Percentiles rank a stretch among this genome's conserved stretches.
phyloP scores from a whole-genome alignment of 176 grass and related monocot genomes.

The Juncus effusus region DNA sequence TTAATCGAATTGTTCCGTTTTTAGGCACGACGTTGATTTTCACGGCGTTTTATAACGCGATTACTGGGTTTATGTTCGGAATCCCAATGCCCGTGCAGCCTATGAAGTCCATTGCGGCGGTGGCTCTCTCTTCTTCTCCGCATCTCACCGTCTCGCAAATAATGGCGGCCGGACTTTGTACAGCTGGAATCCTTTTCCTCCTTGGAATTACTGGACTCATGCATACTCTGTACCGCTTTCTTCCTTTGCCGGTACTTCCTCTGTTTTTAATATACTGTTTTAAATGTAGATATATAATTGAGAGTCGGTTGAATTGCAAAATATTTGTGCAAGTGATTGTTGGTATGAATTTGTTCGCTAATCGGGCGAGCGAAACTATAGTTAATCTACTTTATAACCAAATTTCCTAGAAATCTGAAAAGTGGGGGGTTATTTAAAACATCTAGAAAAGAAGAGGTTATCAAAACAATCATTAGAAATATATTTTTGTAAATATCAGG shows the following conservation, averaged over 20 bases:
- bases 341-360: too few species aligned
- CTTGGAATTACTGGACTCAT: conserved; percentile 79
- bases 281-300: too few species aligned
- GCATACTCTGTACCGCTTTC: conserved; percentile 56
- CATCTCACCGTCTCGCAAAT: conserved; percentile 73
- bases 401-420: too few species aligned
- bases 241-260: conserved; percentile 47
- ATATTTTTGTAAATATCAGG: too few species aligned
- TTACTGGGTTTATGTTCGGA: conserved; percentile 72
- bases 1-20: background rate
- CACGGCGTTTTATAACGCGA: conserved; percentile 82
- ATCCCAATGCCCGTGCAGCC: conserved; percentile 96
- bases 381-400: too few species aligned
- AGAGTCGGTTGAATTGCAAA: too few species aligned
- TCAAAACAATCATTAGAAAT: too few species aligned
- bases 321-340: too few species aligned
- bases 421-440: too few species aligned
- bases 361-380: too few species aligned
- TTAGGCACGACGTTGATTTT: conserved; percentile 72
- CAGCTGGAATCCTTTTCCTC: conserved; percentile 52
- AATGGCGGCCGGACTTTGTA: conserved; percentile 63
- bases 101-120: conserved; percentile 94
- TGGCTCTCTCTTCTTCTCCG: conserved; percentile 55
- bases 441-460: too few species aligned
- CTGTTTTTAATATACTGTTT: too few species aligned